Evolutionary conservation across 495 filamentous ascomycete species (phyloP).

Genomic region (Hypoxylon rickii): DNA sequence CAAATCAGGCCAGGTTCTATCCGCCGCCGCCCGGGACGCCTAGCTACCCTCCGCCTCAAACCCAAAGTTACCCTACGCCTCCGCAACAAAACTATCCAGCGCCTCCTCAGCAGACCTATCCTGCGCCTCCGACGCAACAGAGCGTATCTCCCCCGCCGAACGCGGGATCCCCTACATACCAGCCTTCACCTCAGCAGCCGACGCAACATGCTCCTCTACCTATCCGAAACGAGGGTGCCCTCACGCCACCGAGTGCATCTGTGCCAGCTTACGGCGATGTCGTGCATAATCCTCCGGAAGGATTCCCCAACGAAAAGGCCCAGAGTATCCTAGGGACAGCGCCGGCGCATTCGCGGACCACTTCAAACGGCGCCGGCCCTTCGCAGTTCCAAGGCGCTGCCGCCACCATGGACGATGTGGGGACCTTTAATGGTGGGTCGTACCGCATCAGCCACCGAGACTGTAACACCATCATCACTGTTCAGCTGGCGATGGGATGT

Average conservation of each 20-base stretch:
- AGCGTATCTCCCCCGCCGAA: constrained; percentile 36
- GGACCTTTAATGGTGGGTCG: constrained; percentile 94
- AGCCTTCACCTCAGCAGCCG: constrained; percentile 35
- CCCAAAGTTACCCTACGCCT: constrained; percentile 39
- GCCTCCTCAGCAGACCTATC: constrained; percentile 49
- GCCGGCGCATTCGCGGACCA: constrained; percentile 46
- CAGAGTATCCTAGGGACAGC: constrained; percentile 31
- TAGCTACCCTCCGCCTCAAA: constrained; percentile 41
- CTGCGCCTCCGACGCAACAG: constrained; percentile 37
- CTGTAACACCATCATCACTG: constrained; percentile 82
- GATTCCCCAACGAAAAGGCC: constrained; percentile 46
- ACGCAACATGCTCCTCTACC: constrained; percentile 30
- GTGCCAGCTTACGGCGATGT: constrained; percentile 43
- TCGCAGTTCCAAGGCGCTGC: constrained; percentile 62
- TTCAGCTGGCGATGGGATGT: constrained; percentile 89
- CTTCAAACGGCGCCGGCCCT: constrained; percentile 47
- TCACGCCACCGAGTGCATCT: constrained; percentile 36
- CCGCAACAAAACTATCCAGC: constrained; percentile 47
- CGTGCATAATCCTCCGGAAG: constrained; percentile 30
- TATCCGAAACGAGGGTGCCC: constrained; percentile 36
- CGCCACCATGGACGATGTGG: constrained; percentile 75
- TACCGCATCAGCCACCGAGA: constrained; percentile 94
- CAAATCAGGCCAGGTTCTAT: constrained; percentile 52
- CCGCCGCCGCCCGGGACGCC: constrained; percentile 41
- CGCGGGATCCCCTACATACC: constrained; percentile 33